Evolutionary conservation across 208 protist genomes (phyloP).

Genomic region (Angomonas deanei): DNA sequence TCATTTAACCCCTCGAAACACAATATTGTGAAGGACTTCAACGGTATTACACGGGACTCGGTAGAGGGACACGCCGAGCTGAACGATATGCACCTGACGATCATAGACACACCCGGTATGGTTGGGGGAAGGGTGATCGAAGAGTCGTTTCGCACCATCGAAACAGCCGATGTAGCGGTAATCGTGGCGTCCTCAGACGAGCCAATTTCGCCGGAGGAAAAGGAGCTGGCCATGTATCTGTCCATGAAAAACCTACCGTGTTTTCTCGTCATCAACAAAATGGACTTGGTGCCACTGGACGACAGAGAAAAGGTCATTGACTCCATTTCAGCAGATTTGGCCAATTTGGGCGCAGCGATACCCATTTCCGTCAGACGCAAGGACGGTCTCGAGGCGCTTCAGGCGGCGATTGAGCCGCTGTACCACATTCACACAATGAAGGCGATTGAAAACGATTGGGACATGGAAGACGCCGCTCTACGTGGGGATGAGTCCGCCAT

Average conservation of each 20-base stretch:
- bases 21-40: constrained; percentile 78
- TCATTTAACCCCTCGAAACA: constrained; percentile 41
- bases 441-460: constrained; percentile 82
- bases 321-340: constrained; percentile 30
- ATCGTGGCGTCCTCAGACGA: constrained; percentile 74
- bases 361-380: constrained; percentile 62
- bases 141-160: constrained; percentile 78
- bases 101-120: constrained; percentile 88
- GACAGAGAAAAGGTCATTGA: constrained; percentile 49
- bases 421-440: constrained; percentile 77
- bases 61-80: constrained; percentile 71
- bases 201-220: constrained; percentile 59
- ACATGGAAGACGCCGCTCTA: constrained; percentile 83
- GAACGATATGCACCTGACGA: constrained; percentile 76
- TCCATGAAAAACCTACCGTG: constrained; percentile 65
- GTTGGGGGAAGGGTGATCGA: constrained; percentile 72
- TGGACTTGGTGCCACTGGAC: constrained; percentile 65
- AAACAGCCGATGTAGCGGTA: constrained; percentile 77
- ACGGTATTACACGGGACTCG: constrained; percentile 86
- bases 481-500: constrained; percentile 78
- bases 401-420: constrained; percentile 63
- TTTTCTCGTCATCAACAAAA: constrained; percentile 85
- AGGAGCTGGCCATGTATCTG: constrained; percentile 56
- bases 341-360: constrained; percentile 72
- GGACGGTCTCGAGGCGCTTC: constrained; percentile 71